Percentiles rank a stretch among this genome's conserved stretches.
Evolutionary conservation across 2,329 filamentous ascomycete genomes (phyloP).

Genomic region (Ophiostoma triangulosporum): DNA sequence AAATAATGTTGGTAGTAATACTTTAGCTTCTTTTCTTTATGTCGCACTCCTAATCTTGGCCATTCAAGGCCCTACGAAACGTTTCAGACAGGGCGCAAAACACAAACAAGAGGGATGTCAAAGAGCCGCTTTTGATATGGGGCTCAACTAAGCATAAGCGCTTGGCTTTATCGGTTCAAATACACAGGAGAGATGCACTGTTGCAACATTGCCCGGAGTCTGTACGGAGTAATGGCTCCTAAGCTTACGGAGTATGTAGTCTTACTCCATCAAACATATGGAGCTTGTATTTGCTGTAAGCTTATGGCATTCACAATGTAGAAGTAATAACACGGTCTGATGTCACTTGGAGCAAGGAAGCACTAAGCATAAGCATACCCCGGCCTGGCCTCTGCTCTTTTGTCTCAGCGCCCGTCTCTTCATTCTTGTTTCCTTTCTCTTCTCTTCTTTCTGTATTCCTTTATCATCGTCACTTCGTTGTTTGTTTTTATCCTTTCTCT

Average conservation of each 20-base stretch:
- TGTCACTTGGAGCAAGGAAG: no score
- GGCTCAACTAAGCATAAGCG: background rate
- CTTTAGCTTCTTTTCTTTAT: background rate
- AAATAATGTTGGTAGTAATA: no score
- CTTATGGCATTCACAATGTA: no score
- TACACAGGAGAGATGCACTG: background rate
- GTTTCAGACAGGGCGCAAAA: background rate
- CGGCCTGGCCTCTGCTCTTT: background rate
- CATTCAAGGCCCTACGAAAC: background rate
- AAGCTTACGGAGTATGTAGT: no score
- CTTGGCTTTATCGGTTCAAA: background rate
- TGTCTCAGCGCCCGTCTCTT: background rate
- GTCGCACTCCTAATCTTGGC: background rate
- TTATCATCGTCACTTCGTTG: background rate
- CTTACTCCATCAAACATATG: no score
- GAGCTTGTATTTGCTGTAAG: no score
- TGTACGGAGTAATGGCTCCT: no score
- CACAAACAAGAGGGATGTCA: background rate
- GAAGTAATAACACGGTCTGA: no score
- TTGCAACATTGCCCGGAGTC: background rate
- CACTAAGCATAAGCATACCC: no score
- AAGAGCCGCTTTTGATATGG: background rate
- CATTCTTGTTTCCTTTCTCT: background rate
- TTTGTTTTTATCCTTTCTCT: background rate
- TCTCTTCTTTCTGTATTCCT: background rate